Evolutionary conservation across 495 filamentous ascomycete species (phyloP).

Genomic region (Viridothelium virens): DNA sequence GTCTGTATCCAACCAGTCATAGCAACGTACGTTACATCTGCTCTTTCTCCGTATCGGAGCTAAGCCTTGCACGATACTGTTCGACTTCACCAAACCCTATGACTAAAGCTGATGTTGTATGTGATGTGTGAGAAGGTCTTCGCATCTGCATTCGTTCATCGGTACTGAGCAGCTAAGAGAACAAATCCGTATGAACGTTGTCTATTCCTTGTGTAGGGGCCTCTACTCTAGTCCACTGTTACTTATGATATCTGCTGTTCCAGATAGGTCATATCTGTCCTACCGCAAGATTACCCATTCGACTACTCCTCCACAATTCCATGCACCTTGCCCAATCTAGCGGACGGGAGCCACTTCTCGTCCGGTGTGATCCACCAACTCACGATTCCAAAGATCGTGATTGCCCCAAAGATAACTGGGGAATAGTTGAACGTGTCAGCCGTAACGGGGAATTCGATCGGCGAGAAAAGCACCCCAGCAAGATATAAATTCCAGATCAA

Average conservation of each 20-base stretch:
- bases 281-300: background rate
- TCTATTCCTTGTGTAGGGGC: too few relatives aligned
- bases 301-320: constrained; percentile 23
- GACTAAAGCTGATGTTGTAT: too few relatives aligned
- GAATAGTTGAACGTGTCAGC: constrained; percentile 27
- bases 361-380: constrained; percentile 27
- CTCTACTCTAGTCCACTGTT: background rate
- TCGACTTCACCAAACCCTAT: too few relatives aligned
- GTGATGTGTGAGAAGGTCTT: too few relatives aligned
- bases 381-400: constrained; percentile 28
- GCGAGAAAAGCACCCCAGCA: constrained; percentile 28
- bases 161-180: too few relatives aligned
- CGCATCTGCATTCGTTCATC: too few relatives aligned
- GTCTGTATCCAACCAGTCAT: too few relatives aligned
- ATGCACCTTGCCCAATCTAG: constrained; percentile 27
- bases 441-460: constrained; percentile 27
- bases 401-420: constrained; percentile 29
- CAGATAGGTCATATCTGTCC: background rate
- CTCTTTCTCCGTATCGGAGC: too few relatives aligned
- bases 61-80: too few relatives aligned
- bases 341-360: constrained; percentile 27
- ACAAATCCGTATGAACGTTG: too few relatives aligned
- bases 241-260: background rate
- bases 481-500: constrained; percentile 31
- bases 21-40: too few relatives aligned